These are phyloP conservation scores for Penicillium rolfsii DNA, from an alignment of 2,329 filamentous ascomycete species.

Conservation along the genomic window DNA sequence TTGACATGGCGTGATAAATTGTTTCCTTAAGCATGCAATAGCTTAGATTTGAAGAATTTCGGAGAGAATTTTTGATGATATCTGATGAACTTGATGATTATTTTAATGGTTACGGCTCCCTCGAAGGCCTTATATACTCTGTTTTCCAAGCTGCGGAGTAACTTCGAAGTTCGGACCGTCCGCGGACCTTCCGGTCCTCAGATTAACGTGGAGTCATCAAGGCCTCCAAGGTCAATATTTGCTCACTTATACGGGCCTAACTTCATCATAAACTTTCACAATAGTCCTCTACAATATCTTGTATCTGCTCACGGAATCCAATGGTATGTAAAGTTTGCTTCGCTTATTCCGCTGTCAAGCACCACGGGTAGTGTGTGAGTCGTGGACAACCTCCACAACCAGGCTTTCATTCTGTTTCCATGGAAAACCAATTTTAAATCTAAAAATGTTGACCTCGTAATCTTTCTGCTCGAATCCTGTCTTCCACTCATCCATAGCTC, in stretches of 20 bases:
- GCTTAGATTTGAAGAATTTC: background rate
- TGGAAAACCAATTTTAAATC: background rate
- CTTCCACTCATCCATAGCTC: background rate
- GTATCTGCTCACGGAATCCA: background rate
- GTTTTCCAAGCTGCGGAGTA: background rate
- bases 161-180: background rate
- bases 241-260: background rate
- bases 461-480: background rate
- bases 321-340: background rate
- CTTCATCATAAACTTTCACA: background rate
- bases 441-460: background rate
- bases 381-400: slow-evolving; percentile 20
- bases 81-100: background rate
- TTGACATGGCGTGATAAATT: slow-evolving; percentile 1
- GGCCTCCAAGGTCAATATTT: background rate
- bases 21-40: no score
- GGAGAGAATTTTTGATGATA: background rate
- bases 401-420: background rate
- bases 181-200: background rate
- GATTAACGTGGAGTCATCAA: background rate
- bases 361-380: slow-evolving; percentile 27
- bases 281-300: background rate
- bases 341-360: background rate
- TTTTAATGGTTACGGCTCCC: background rate
- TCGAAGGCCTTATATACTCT: background rate